Evolutionary conservation across 139 green algal species (phyloP), one percentile per base, ranked within the genome.

Genomic region (Haematococcus lacustris): DNA sequence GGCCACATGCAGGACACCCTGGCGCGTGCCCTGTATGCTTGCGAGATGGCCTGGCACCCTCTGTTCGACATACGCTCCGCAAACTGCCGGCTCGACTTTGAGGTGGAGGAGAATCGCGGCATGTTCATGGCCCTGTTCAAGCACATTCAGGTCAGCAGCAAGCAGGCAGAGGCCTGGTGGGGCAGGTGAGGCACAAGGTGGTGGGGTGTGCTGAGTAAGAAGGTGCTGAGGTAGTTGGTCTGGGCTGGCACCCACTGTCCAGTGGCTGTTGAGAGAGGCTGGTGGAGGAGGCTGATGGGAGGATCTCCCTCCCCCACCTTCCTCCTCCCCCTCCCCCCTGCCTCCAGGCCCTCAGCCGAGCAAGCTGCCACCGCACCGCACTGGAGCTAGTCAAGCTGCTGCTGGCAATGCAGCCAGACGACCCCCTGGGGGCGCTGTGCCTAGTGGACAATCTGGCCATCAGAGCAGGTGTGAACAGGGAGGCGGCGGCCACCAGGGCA

Each of bases 371-470:
- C 79, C 64, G 81, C 35, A 92, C 92, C 9, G 90, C 93, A 6
- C 88, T 98, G 1, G 92, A 98, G 84, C 80, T 82, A 30, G 89
- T 80, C 78, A 97, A 97, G 85, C 83, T 98, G 82, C 79, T 97
- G 73, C 83, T 98, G 73, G 76, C 79, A 13, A 75, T 98, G 51
- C 87, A 97, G 69, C 76, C 77, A 1, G 79, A 87, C 25, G 93
- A 98, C 72, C 93, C 93, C 0, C 50, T 88, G 64, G 93, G 93
- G 3, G 87, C 71, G 33, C 82, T 93, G 3, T 83, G 81, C 40
- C 82, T 84, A 75, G 84, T 97, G 9, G 93, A 98, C 79, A 98
- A 96, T 80, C 82, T 94, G 57, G 90, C 91, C 1, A 78, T 97
- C 2, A 70, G 64, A 30, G 64, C 64, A 53, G 64, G 64, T 51